Conservation (phyloP, 192 early-diverging fungal species). For the Paraglomus brasilianum region DNA sequence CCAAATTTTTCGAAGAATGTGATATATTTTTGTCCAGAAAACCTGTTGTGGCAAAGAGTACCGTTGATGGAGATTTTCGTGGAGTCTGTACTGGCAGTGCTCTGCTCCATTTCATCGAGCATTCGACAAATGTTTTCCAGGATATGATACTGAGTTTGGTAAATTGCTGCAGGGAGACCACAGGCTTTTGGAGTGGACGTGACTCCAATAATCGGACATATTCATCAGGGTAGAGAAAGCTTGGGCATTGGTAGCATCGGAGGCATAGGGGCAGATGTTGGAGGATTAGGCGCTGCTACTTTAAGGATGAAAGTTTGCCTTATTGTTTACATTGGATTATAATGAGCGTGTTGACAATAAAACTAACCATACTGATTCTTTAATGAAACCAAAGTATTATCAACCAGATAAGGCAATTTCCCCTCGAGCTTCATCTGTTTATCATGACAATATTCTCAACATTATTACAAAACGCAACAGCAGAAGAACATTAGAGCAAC, state of each 20-base stretch:
- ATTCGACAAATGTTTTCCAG: conserved; percentile 72
- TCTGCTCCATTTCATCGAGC: conserved; percentile 65
- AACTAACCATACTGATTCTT: too few species aligned
- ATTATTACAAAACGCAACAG: too few species aligned
- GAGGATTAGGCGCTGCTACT: conserved; percentile 43
- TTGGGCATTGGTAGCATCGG: conserved; percentile 31
- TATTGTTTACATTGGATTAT: too few species aligned
- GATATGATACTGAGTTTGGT: conserved; percentile 80
- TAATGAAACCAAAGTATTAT: too few species aligned
- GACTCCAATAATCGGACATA: conserved; percentile 23
- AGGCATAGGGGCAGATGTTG: too few species aligned
- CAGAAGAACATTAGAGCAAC: too few species aligned
- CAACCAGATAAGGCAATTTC: too few species aligned
- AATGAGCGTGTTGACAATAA: too few species aligned
- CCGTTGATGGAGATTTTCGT: conserved; percentile 80
- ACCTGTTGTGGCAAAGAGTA: conserved; percentile 76
- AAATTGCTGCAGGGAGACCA: conserved; percentile 75
- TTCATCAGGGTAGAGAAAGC: conserved; percentile 40
- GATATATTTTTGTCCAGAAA: conserved; percentile 90
- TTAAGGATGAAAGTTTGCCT: conserved; percentile 67
- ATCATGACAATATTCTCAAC: too few species aligned
- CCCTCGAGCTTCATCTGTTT: too few species aligned
- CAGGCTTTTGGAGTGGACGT: conserved; percentile 48
- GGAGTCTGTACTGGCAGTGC: conserved; percentile 59
- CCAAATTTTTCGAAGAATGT: too few species aligned